A percentile compares a stretch with the other conserved stretches of the same genome.
Conservation (phyloP, 805 yeast species). For the Saturnispora hagleri region DNA sequence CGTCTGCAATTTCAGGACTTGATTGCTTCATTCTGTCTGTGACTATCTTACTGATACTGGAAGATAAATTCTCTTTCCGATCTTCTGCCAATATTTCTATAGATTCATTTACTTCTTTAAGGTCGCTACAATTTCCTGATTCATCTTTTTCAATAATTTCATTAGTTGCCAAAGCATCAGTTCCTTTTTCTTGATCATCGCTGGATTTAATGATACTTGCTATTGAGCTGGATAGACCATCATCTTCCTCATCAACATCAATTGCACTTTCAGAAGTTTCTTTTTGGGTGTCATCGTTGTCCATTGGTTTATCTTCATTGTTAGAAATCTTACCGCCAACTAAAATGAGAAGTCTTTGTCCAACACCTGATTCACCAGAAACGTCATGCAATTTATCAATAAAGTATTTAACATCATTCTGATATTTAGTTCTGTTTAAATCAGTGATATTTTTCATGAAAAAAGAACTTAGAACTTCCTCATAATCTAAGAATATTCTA, state of each 20-base stretch:
- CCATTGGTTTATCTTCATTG: background rate
- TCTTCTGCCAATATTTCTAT: background rate
- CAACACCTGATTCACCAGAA: conserved; percentile 53
- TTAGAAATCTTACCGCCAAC: conserved; percentile 1
- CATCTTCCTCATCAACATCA: background rate
- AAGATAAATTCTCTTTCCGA: background rate
- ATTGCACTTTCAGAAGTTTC: background rate
- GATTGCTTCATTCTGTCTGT: background rate
- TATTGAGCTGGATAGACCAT: background rate
- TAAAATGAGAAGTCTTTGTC: conserved; percentile 56
- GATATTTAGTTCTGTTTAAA: conserved; percentile 35
- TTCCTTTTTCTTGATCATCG: background rate
- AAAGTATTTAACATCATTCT: conserved; percentile 51
- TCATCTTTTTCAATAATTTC: background rate
- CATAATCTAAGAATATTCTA: conserved; percentile 49
- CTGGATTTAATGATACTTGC: background rate
- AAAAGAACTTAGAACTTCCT: conserved; percentile 42
- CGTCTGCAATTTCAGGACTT: too few relatives aligned
- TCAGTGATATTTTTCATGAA: conserved; percentile 42
- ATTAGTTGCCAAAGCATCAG: background rate
- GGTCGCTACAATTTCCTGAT: background rate
- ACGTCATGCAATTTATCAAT: conserved; percentile 49
- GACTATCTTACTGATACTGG: background rate
- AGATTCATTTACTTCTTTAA: background rate
- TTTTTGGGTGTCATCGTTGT: background rate